Evolutionary conservation across 441 rosid species (phyloP).

Genomic region (Pelargonium citronellum): DNA sequence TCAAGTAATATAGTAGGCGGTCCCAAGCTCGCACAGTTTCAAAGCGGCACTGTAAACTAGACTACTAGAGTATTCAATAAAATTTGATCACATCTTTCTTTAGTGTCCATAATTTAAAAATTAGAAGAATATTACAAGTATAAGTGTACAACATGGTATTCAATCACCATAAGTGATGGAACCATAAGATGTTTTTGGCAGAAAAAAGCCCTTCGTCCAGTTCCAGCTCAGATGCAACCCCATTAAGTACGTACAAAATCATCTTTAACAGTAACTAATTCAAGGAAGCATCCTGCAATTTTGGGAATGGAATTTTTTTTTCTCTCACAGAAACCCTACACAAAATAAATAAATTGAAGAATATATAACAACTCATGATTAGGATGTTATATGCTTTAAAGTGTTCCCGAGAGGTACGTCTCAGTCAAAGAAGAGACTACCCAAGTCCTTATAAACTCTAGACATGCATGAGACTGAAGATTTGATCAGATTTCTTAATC

Average conservation of each 20-base stretch:
- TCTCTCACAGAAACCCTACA: neutral
- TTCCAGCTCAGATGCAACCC: neutral
- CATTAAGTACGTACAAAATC: neutral
- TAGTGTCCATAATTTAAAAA: neutral
- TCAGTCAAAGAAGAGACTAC: no score
- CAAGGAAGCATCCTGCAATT: neutral
- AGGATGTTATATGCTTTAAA: no score
- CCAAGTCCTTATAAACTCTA: no score
- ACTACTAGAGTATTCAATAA: neutral
- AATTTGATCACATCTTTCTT: neutral
- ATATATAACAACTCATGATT: no score
- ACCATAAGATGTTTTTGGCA: neutral
- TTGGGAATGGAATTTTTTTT: neutral
- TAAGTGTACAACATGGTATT: neutral
- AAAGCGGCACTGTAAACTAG: no score
- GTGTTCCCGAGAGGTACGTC: no score
- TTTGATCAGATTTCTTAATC: no score
- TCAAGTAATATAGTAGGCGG: no score
- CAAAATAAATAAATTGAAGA: no score
- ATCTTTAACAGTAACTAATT: neutral
- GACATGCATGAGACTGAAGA: no score
- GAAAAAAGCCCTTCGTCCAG: neutral
- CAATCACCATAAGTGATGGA: neutral
- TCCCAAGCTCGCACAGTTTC: no score
- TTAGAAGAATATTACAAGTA: neutral